Evolutionary conservation across 768 basidiomycete species (phyloP).

Genomic region (Boletus rubescentipes): DNA sequence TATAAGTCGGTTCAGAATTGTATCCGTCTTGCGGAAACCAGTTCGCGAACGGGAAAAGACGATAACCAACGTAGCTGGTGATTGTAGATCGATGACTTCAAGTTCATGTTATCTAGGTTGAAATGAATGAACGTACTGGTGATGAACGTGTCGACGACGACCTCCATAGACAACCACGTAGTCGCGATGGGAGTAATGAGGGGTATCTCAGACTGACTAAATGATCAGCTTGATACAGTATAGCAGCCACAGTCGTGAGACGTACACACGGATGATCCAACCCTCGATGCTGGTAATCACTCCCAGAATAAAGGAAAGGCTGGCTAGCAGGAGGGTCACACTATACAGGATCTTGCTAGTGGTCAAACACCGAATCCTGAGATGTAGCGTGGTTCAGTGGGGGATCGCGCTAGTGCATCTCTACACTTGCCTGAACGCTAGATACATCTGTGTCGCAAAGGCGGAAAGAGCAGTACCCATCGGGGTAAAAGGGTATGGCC

Average conservation of each 20-base stretch:
- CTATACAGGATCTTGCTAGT: slow-evolving; percentile 26
- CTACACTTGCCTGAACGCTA: slow-evolving; percentile 41
- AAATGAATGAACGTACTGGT: not conserved
- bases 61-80: not conserved
- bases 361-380: slow-evolving; percentile 20
- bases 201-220: slow-evolving; percentile 42
- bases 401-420: too few relatives aligned
- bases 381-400: not conserved
- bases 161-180: slow-evolving; percentile 48
- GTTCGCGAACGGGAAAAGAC: not conserved
- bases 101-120: too few relatives aligned
- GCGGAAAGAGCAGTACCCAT: slow-evolving; percentile 46
- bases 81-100: not conserved
- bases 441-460: slow-evolving; percentile 49
- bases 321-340: slow-evolving; percentile 36
- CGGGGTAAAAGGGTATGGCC: slow-evolving; percentile 53
- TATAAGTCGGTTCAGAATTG: not conserved
- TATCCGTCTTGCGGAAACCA: not conserved
- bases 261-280: slow-evolving; percentile 43
- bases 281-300: slow-evolving; percentile 43
- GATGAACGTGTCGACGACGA: slow-evolving; percentile 40
- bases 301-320: slow-evolving; percentile 43
- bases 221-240: not conserved
- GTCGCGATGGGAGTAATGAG: slow-evolving; percentile 43
- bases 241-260: not conserved